Conservation (phyloP, 1,284 basidiomycete genomes). For the Sporisorium scitamineum region DNA sequence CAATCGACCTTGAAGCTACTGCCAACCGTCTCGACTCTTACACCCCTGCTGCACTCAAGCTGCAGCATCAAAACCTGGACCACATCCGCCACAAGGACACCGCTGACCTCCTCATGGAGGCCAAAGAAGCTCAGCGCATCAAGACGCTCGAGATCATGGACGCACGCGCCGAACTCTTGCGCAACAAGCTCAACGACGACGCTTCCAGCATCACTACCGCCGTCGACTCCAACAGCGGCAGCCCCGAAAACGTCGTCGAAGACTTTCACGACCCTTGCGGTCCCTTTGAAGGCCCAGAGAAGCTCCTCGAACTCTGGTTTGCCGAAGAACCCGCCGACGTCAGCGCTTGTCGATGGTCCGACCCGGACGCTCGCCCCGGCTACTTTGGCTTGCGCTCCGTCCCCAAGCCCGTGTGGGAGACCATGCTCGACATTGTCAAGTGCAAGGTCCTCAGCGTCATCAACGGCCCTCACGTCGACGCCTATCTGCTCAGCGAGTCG, state of each 20-base stretch:
- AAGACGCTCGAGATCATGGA: constrained; percentile 50
- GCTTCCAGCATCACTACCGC: constrained; percentile 40
- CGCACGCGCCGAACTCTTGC: constrained; percentile 40
- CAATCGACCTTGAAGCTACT: constrained; percentile 48
- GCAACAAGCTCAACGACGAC: constrained; percentile 35
- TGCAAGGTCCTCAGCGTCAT: constrained; percentile 95
- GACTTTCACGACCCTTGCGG: constrained; percentile 57
- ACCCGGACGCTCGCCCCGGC: constrained; percentile 37
- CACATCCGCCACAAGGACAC: constrained; percentile 44
- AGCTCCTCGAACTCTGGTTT: constrained; percentile 98
- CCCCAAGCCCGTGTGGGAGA: constrained; percentile 85
- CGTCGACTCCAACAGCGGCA: constrained; percentile 41
- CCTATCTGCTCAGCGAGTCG: constrained; percentile 97
- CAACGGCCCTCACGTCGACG: constrained; percentile 87
- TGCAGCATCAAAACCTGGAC: constrained; percentile 28
- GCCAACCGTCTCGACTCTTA: constrained; percentile 47
- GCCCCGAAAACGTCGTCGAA: constrained; percentile 30
- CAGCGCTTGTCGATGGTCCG: constrained; percentile 43
- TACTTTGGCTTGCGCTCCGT: constrained; percentile 80
- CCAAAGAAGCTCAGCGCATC: constrained; percentile 49
- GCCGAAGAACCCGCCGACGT: constrained; percentile 73
- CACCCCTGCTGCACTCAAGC: constrained; percentile 23
- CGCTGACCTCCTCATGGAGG: constrained; percentile 47
- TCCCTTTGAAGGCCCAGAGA: constrained; percentile 79
- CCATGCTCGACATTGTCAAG: constrained; percentile 95